These are phyloP conservation scores for Trichocladium uniseriatum DNA, from an alignment of 495 filamentous ascomycete species.

Conservation along the genomic window DNA sequence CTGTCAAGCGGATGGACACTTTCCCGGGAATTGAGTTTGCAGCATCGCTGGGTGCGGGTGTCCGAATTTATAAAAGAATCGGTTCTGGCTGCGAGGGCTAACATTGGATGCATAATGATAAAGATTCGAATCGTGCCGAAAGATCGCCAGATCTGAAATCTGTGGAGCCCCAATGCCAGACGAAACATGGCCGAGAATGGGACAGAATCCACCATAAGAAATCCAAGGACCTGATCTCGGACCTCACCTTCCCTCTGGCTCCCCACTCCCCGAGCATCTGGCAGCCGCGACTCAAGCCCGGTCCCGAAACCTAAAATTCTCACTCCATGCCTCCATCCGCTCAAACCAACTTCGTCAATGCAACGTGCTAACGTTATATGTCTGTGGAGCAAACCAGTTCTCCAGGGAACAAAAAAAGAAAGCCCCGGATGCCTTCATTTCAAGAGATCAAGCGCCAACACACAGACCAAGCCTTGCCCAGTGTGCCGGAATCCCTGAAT, in stretches of 20 bases:
- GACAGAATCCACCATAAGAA: too few species aligned
- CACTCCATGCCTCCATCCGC: not conserved
- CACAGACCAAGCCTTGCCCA: not conserved
- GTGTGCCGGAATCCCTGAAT: constrained; percentile 17
- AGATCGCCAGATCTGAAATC: not conserved
- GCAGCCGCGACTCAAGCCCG: constrained; percentile 5
- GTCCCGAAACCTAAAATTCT: not conserved
- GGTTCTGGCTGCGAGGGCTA: too few species aligned
- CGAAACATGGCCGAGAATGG: constrained; percentile 5
- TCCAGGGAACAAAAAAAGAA: not conserved
- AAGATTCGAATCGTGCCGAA: too few species aligned
- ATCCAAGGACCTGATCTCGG: constrained; percentile 4
- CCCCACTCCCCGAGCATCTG: constrained; percentile 1
- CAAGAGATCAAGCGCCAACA: not conserved
- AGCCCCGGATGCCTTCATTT: not conserved
- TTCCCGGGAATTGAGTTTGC: too few species aligned
- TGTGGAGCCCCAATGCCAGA: not conserved
- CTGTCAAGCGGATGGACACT: not conserved
- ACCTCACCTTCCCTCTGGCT: not conserved
- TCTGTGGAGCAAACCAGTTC: too few species aligned
- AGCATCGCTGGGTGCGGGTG: too few species aligned
- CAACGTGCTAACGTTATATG: too few species aligned
- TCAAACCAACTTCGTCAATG: too few species aligned
- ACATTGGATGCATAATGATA: too few species aligned
- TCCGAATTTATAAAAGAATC: too few species aligned